A percentile compares a stretch with the other conserved stretches of the same genome.
Conservation (phyloP, 768 basidiomycete species). For the Chalciporus pseudorubinellus region DNA sequence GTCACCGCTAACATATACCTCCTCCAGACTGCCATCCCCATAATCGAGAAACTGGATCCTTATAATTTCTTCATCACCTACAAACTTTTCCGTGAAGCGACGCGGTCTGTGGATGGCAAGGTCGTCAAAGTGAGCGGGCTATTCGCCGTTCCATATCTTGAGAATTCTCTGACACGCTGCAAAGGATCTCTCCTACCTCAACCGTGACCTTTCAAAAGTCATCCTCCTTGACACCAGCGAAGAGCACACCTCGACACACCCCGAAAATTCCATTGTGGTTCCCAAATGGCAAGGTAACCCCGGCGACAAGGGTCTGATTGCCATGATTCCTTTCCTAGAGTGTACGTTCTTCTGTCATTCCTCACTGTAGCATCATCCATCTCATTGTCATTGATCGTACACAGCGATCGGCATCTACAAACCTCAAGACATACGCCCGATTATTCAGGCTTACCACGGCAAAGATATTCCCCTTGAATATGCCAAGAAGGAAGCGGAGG, state of each 20-base stretch:
- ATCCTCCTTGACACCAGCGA: slow-evolving; percentile 81
- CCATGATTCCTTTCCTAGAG: slow-evolving; percentile 97
- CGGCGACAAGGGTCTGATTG: slow-evolving; percentile 73
- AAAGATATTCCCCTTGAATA: slow-evolving; percentile 90
- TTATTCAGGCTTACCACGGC: slow-evolving; percentile 79
- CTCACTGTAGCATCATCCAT: background rate
- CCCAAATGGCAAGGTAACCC: slow-evolving; percentile 85
- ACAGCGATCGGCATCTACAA: slow-evolving; percentile 91
- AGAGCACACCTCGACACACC: slow-evolving; percentile 75
- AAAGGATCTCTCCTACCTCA: slow-evolving; percentile 90
- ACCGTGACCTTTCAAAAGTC: slow-evolving; percentile 90
- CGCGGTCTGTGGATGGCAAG: slow-evolving; percentile 75
- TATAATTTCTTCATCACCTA: slow-evolving; percentile 88
- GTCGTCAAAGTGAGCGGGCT: slow-evolving; percentile 69
- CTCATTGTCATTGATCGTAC: background rate
- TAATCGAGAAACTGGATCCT: slow-evolving; percentile 92
- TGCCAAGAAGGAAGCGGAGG: slow-evolving; percentile 81
- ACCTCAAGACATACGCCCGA: slow-evolving; percentile 82
- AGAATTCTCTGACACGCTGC: background rate
- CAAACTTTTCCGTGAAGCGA: slow-evolving; percentile 90
- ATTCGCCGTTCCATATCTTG: background rate
- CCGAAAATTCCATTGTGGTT: slow-evolving; percentile 83
- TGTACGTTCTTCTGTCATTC: slow-evolving; percentile 43
- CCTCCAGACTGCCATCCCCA: slow-evolving; percentile 78
- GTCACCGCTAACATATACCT: background rate